Evolutionary conservation across 768 basidiomycete genomes (phyloP), one percentile per base, ranked within the genome.

Genomic region (Rubroboletus pulcherrimus): DNA sequence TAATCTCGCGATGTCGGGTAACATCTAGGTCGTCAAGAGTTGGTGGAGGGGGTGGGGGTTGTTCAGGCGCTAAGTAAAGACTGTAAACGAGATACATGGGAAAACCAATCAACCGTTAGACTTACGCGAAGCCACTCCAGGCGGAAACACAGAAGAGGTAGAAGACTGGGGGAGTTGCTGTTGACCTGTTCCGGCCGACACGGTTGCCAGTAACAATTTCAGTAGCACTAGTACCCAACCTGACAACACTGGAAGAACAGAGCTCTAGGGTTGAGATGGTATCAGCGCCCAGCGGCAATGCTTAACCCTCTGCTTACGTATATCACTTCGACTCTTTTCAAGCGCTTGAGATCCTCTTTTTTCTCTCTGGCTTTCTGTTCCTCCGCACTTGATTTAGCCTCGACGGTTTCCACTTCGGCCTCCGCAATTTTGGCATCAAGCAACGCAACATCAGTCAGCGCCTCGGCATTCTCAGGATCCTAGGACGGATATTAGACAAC

Each of bases 1-100:
- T 97, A 62, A 99, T 95, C 72, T 99, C 97, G 38, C 96, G 90
- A 73, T 98, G 96, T 11, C 97, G 84, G 26, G 85, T 87, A 31
- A 95, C 88, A 67, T 99, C 97, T 47, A 91, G 84, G 63, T 99
- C 96, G 56, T 98, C 94, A 12, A 93, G 73, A 0, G 87, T 89
- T 5, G 85, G 88, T 3, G 90, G 87, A 2, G 83, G 82, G 1
- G 77, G 73, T 11, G 82, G 78, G 4, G 80, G 79, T 55, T 83
- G 85, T 49, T 88, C 86, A 56, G 82, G 79, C 5, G 84, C 86
- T 81, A 63, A 43, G 58, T 43, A 33, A 50, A 38, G 57, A 17
- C 24, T 38, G 11, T 58, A 9, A 60, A 48, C 12, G 54, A 55
- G 15, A 58, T 21, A 12, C 4, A 46, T 44, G 34, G 6, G 24